Evolutionary conservation across 148 eudicot species (phyloP).

Genomic region (Rhododendron griersonianum): DNA sequence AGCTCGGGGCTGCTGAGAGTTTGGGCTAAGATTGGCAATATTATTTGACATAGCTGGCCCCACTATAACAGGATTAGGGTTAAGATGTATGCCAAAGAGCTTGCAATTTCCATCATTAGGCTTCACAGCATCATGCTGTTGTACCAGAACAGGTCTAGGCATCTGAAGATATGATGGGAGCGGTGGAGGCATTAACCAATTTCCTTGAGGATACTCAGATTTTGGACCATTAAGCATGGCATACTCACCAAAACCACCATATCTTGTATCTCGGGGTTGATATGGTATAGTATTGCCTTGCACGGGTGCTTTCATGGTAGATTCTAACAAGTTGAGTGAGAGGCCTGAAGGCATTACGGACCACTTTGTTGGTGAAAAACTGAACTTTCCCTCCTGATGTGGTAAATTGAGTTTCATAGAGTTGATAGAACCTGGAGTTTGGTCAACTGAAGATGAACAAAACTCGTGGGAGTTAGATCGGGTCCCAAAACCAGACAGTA

Average conservation of each 20-base stretch:
- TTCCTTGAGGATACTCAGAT: conserved; percentile 47
- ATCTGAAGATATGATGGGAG: conserved; percentile 45
- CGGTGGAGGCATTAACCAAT: conserved; percentile 72
- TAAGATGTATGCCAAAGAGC: conserved; percentile 79
- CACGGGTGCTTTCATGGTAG: conserved; percentile 36
- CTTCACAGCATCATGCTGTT: conserved; percentile 39
- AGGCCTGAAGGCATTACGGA: conserved; percentile 47
- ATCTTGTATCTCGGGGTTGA: conserved; percentile 48
- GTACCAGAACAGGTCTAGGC: conserved; percentile 24
- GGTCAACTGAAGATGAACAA: conserved; percentile 33
- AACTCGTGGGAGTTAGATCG: conserved; percentile 48
- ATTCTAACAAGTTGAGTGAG: conserved; percentile 68
- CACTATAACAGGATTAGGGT: conserved; percentile 31
- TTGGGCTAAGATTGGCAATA: conserved; percentile 20
- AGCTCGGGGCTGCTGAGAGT: conserved; percentile 30
- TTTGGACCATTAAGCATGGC: conserved; percentile 36
- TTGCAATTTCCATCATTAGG: conserved; percentile 71
- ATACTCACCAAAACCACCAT: conserved; percentile 47
- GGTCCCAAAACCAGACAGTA: conserved; percentile 69
- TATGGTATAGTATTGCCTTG: conserved; percentile 40
- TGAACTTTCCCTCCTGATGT: conserved; percentile 56
- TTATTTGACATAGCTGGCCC: conserved; percentile 27
- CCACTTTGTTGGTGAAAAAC: conserved; percentile 47
- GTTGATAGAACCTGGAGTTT: conserved; percentile 17
- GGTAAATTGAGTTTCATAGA: conserved; percentile 35